phyloP scores from a whole-genome alignment of 2,329 filamentous ascomycete genomes.

The Scolecobasidium constrictum region DNA sequence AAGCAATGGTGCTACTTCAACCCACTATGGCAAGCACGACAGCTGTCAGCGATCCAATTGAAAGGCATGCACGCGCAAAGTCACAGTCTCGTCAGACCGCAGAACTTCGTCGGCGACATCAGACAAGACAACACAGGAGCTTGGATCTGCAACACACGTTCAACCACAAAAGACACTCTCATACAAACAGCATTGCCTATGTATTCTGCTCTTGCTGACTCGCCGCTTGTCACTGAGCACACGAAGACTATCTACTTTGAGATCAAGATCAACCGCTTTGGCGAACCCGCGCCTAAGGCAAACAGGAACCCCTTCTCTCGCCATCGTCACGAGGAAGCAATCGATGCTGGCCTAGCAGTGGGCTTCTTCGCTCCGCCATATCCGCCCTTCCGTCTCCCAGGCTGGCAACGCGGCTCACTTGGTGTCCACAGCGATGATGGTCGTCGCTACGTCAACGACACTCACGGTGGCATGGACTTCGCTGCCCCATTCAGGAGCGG shows the following conservation, averaged over 20 bases:
- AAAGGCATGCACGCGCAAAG: constrained; percentile 41
- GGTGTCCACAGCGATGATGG: constrained; percentile 77
- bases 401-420: constrained; percentile 67
- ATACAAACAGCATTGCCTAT: constrained; percentile 59
- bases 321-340: background rate
- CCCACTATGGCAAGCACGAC: constrained; percentile 45
- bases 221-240: constrained; percentile 41
- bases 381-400: constrained; percentile 65
- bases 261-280: constrained; percentile 43
- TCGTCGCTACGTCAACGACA: constrained; percentile 63
- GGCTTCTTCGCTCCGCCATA: constrained; percentile 67
- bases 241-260: constrained; percentile 62
- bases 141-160: constrained; percentile 33
- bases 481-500: constrained; percentile 51
- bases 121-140: constrained; percentile 32
- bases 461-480: constrained; percentile 61
- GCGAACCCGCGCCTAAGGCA: constrained; percentile 12
- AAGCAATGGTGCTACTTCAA: constrained; percentile 54
- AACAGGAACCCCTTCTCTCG: constrained; percentile 2
- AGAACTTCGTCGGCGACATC: constrained; percentile 25
- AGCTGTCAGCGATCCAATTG: constrained; percentile 35
- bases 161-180: constrained; percentile 44
- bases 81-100: constrained; percentile 28
- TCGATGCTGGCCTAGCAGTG: constrained; percentile 48
- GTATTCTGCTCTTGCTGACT: constrained; percentile 49